A percentile compares a stretch with the other conserved stretches of the same genome.
phyloP scores from a whole-genome alignment of 768 basidiomycete genomes.

The Glaciozyma martinii region DNA sequence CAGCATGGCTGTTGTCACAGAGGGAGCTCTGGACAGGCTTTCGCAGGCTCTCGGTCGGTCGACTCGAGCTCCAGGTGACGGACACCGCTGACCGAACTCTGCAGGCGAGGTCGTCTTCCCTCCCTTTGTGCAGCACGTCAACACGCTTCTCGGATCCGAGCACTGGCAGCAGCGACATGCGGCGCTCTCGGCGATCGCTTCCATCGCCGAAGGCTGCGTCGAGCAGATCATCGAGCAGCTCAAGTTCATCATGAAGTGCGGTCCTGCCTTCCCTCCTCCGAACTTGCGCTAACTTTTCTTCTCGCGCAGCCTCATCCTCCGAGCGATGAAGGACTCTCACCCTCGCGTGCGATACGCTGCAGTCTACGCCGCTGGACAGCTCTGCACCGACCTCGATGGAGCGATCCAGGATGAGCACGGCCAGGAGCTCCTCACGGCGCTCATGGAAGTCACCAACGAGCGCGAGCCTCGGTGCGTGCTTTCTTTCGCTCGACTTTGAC shows the following conservation, averaged over 20 bases:
- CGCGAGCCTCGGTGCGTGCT: constrained; percentile 51
- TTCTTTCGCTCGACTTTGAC: neutral
- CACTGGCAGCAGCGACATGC: constrained; percentile 82
- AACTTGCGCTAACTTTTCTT: neutral
- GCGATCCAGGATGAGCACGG: constrained; percentile 66
- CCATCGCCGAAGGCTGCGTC: constrained; percentile 61
- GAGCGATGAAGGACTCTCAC: constrained; percentile 68
- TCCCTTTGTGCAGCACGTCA: neutral
- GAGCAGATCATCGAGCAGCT: constrained; percentile 73
- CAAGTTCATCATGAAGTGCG: constrained; percentile 71
- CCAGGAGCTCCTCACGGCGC: constrained; percentile 56
- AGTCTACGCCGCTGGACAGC: constrained; percentile 71
- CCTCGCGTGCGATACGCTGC: constrained; percentile 66
- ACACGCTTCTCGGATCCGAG: constrained; percentile 60
- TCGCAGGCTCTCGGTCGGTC: constrained; percentile 55
- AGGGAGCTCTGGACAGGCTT: constrained; percentile 71
- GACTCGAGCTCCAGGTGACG: neutral
- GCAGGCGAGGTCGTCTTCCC: constrained; percentile 3
- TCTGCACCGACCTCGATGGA: constrained; percentile 83
- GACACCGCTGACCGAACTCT: neutral
- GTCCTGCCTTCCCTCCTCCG: neutral
- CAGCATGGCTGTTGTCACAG: constrained; percentile 63
- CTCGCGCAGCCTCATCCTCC: constrained; percentile 58
- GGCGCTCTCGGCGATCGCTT: constrained; percentile 75
- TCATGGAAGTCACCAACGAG: constrained; percentile 65